Base-by-base conservation (phyloP, 805 yeast species). In the Diddensiella transvaalensis region DNA sequence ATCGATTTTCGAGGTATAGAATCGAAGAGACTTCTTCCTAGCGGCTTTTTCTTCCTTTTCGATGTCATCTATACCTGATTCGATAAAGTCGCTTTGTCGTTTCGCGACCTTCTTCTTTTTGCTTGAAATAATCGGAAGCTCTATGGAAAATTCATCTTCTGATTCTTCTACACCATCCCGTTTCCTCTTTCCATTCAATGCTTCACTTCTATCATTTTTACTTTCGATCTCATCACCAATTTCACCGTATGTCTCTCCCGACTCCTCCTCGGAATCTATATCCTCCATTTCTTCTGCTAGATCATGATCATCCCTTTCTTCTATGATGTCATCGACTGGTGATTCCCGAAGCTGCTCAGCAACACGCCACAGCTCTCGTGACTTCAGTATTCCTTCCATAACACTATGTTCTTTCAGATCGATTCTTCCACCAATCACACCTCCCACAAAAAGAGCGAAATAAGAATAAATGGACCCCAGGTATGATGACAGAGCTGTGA, bases 1-100 rank as follows among this genome's bases (percentile, higher is more conserved):
- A 65, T 89, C 96, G 66, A 93, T 90, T 68, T 91, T 90, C 50
- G 98, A 87, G 1, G 99, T 93, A 75, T 93, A 93, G 80, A 93
- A 93, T 52, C 98, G 82, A 60, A 93, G 78, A 1, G 95, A 77
- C 62, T 79, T 80, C 72, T 83, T 85, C 59, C 95, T 81, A 18
- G 82, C 78, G 50, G 77, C 79, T 71, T 90, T 91, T 50, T 89
- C 98, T 61, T 87, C 95, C 40, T 77, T 75, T 67, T 93, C 98
- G 42, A 88, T 82, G 22, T 81, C 93, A 44, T 86, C 95, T 39
- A 86, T 76, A 29, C 76, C 53, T 11, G 65, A 73, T 60, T 88
- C 96, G n/a, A 79, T 74, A 60, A 71, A 83, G 64, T 85, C 93
- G 51, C 53, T 45, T n/a, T 57, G 38, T 23, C 59, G 57, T 60